A percentile compares a stretch with the other conserved stretches of the same genome.
Evolutionary conservation across 768 basidiomycete genomes (phyloP).

Genomic region (Leccinellum albellum): DNA sequence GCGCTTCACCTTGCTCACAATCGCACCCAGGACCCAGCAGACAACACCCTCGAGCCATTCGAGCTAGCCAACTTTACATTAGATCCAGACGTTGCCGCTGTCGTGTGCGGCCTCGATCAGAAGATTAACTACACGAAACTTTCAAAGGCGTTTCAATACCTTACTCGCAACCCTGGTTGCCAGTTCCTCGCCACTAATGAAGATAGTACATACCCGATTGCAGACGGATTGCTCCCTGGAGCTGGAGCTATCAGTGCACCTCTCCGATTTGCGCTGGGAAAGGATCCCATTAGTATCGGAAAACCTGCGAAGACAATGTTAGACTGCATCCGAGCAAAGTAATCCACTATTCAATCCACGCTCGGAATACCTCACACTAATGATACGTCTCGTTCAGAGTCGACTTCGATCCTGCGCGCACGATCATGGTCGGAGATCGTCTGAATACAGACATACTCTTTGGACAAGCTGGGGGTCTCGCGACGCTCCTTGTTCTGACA

Average conservation of each 20-base stretch:
- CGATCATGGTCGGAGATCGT: conserved; percentile 95
- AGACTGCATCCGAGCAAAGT: conserved; percentile 86
- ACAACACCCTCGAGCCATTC: conserved; percentile 71
- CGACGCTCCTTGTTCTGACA: conserved; percentile 90
- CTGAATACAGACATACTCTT: conserved; percentile 95
- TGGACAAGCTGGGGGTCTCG: conserved; percentile 79
- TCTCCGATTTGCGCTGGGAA: conserved; percentile 65
- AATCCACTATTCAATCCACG: conserved; percentile 11
- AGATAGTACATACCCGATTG: conserved; percentile 85
- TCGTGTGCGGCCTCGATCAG: conserved; percentile 89
- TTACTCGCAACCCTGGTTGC: conserved; percentile 74
- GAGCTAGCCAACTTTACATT: conserved; percentile 62
- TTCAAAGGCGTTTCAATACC: conserved; percentile 87
- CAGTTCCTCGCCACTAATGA: conserved; percentile 89
- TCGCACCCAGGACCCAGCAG: conserved; percentile 69
- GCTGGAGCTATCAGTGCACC: conserved; percentile 83
- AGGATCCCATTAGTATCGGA: conserved; percentile 75
- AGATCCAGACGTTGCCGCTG: conserved; percentile 83
- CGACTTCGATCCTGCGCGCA: conserved; percentile 77
- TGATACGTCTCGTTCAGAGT: conserved; percentile 48
- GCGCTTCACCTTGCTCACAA: not conserved
- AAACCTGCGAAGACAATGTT: conserved; percentile 93
- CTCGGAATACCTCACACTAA: conserved; percentile 1
- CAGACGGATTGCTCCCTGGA: conserved; percentile 74
- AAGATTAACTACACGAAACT: conserved; percentile 91